Conservation (phyloP, 116 monocot species). For the Phalaenopsis hybrid region DNA sequence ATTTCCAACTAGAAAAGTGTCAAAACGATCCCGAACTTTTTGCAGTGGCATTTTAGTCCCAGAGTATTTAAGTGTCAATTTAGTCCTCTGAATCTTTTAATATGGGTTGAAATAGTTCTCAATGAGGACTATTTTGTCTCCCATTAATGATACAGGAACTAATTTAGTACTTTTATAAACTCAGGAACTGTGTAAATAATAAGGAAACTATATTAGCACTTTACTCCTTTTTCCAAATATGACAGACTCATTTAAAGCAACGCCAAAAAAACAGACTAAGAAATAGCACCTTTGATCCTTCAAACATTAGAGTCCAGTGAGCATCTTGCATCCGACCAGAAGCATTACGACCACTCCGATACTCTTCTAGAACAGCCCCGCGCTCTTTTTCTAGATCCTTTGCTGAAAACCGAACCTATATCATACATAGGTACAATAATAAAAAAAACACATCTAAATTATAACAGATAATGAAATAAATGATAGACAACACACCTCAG, state of each 20-base stretch:
- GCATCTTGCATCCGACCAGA: constrained; percentile 95
- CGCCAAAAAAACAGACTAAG: not conserved
- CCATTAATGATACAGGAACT: too few species aligned
- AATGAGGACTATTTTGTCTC: too few species aligned
- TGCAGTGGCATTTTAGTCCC: too few species aligned
- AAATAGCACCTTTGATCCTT: constrained; percentile 85
- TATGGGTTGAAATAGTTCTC: too few species aligned
- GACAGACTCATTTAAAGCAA: not conserved
- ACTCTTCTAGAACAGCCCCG: constrained; percentile 93
- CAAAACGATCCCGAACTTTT: too few species aligned
- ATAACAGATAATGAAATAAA: not conserved
- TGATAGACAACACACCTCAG: constrained; percentile 55
- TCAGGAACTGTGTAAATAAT: too few species aligned
- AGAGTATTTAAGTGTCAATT: too few species aligned
- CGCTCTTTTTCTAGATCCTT: constrained; percentile 94
- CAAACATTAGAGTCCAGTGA: constrained; percentile 86
- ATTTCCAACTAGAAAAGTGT: not conserved
- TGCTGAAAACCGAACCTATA: constrained; percentile 70
- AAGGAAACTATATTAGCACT: too few species aligned
- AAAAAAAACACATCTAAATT: not conserved
- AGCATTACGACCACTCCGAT: constrained; percentile 88
- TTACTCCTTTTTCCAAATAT: not conserved
- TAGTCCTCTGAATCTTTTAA: too few species aligned
- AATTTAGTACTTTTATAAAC: too few species aligned
- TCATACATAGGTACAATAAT: constrained; percentile 11